phyloP scores from a whole-genome alignment of 495 filamentous ascomycete species.

The Ascobolus immersus region DNA sequence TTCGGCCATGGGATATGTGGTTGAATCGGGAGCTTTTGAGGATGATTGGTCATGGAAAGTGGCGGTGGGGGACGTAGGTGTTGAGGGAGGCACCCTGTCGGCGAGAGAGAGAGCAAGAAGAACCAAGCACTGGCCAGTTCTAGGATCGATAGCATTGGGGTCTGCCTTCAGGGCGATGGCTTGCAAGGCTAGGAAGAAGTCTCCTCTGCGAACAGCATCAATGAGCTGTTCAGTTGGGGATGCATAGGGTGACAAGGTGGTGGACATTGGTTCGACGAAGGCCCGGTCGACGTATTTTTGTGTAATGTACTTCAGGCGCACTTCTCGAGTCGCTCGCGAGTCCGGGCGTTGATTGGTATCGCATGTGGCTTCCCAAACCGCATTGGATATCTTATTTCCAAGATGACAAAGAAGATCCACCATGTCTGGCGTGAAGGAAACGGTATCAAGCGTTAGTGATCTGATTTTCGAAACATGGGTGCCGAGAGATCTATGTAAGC shows the following conservation, averaged over 20 bases:
- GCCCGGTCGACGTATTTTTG: conserved; percentile 72
- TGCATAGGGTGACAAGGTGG: conserved; percentile 47
- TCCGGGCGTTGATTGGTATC: conserved; percentile 45
- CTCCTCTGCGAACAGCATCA: conserved; percentile 82
- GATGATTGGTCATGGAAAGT: not conserved
- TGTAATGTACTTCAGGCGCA: conserved; percentile 76
- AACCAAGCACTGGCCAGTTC: conserved; percentile 61
- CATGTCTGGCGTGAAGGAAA: conserved; percentile 84
- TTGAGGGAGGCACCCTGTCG: conserved; percentile 49
- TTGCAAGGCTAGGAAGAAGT: conserved; percentile 74
- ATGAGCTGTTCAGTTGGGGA: conserved; percentile 74
- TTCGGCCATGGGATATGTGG: conserved; percentile 61
- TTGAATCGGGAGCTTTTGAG: conserved; percentile 6
- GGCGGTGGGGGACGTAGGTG: conserved; percentile 13
- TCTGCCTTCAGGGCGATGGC: conserved; percentile 70
- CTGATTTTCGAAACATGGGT: conserved; percentile 96
- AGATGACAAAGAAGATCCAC: conserved; percentile 80
- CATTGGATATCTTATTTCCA: conserved; percentile 84
- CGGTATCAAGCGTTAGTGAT: conserved; percentile 82
- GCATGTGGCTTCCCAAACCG: conserved; percentile 79
- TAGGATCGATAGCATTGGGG: conserved; percentile 67
- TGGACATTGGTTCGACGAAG: conserved; percentile 52
- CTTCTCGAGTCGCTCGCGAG: conserved; percentile 57
- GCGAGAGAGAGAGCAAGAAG: conserved; percentile 87
- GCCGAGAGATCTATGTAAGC: conserved; percentile 86